Percentiles rank a stretch among this genome's conserved stretches.
Evolutionary conservation across 2,329 filamentous ascomycete genomes (phyloP).

Genomic region (Exophiala xenobiotica): DNA sequence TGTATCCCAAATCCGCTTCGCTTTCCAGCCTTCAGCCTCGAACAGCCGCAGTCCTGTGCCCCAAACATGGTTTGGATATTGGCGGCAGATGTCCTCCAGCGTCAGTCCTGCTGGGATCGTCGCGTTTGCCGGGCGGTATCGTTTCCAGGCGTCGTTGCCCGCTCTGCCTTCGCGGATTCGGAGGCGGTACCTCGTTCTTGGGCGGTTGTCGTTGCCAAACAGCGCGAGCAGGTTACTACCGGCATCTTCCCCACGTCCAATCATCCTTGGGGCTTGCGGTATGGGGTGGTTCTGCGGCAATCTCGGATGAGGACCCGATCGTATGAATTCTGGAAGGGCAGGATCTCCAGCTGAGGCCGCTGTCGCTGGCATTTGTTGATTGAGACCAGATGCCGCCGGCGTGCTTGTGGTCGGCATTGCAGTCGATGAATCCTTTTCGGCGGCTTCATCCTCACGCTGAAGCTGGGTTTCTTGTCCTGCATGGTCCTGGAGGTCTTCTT

Average conservation of each 20-base stretch:
- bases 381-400: not conserved
- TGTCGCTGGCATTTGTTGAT: not conserved
- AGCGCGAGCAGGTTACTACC: conserved; percentile 12
- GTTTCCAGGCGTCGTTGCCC: not conserved
- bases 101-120: conserved; percentile 21
- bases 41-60: conserved; percentile 25
- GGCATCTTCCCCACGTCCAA: conserved; percentile 3
- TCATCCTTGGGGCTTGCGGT: not conserved
- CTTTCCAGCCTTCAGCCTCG: conserved; percentile 24
- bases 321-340: not conserved
- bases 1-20: conserved; percentile 16
- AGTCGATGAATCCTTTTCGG: not conserved
- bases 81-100: conserved; percentile 17
- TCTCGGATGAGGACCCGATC: not conserved
- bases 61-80: conserved; percentile 29
- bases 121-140: not conserved
- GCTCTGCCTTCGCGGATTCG: conserved; percentile 5
- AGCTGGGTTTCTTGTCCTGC: no score
- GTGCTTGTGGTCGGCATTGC: not conserved
- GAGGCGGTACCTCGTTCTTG: conserved; percentile 9
- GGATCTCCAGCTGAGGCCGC: not conserved
- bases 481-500: no score
- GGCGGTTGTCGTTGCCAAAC: conserved; percentile 12
- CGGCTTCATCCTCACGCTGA: not conserved
- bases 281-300: not conserved